These are phyloP conservation scores for Trifolium subterraneum DNA, from an alignment of 306 rosid genomes.

Conservation along the genomic window DNA sequence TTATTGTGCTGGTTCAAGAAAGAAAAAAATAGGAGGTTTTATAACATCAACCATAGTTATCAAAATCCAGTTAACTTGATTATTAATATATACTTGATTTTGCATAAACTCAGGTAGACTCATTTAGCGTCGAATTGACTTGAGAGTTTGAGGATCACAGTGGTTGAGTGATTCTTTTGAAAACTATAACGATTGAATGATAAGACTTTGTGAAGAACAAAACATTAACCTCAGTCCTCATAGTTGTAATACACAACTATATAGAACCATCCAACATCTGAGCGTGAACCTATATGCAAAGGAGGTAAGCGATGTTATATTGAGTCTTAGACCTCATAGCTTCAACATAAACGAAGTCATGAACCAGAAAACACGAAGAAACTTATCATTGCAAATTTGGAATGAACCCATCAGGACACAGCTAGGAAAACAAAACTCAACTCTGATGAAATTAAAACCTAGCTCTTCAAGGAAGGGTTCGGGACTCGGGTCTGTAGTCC, in stretches of 20 bases:
- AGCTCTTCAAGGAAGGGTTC: no score
- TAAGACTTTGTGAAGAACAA: not conserved
- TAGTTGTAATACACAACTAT: not conserved
- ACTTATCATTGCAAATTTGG: no score
- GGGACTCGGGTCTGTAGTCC: no score
- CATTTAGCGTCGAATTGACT: not conserved
- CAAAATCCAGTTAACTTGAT: not conserved
- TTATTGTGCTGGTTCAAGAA: constrained; percentile 4
- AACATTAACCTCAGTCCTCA: not conserved
- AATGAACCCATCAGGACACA: no score
- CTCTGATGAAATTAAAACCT: no score
- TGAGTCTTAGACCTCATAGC: no score
- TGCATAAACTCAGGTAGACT: not conserved
- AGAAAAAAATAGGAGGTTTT: not conserved
- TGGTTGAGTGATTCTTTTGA: not conserved
- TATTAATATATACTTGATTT: not conserved
- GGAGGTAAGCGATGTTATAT: not conserved
- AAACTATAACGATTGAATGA: not conserved
- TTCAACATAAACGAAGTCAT: no score
- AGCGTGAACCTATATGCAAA: not conserved
- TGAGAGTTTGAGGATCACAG: not conserved
- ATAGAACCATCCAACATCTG: not conserved
- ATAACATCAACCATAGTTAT: not conserved
- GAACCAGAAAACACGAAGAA: no score
- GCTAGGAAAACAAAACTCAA: no score